Base-by-base conservation (phyloP, 2,329 filamentous ascomycete species). In the Verticillium isaacii region DNA sequence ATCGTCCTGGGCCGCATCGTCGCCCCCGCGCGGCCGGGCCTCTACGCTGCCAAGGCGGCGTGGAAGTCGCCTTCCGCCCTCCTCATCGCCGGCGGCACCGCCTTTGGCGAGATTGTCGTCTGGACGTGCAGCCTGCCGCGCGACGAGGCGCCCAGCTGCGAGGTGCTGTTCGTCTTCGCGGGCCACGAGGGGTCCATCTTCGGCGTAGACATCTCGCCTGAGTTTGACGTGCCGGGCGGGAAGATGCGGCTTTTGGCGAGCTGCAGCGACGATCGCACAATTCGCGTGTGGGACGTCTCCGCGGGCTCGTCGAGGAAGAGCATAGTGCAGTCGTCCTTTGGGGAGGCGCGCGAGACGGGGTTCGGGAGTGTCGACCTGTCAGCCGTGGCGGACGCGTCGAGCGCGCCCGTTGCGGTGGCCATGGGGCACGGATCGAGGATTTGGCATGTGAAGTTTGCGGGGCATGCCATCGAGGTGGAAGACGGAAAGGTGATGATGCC, bases 101-200 rank as follows among this genome's bases (percentile, higher is more conserved):
- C 94, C 1, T 98, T 98, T 75, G 95, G 95, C 3, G 93, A 98
- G 73, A 90, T 99, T 37, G 81, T 97, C 41, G 85, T 96, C 17
- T 98, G 95, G 95, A 91, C 88, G 66, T 93, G 86, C 67, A 76
- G 78, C 56, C 67, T 82, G n/a, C 54, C 54, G 11, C 14, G 5
- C 15, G 14, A 15, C 12, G 25, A 14, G 25, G 5, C 54, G 14
- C 25, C 25, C 65, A 61, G 34, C 56, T 62, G 36, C 36, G 36
- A 41, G 56, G 74, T 85, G 23, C 74, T 86, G 4, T 82, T 78
- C 61, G 79, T 85, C 29, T 81, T 89, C 58, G 78, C 80, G 0
- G 87, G 87, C 0, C 95, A 99, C 69, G 93, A 97, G 70, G 95
- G 95, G 0, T 97, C 94, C 1, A 89, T 99, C 32, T 99, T 97